Evolutionary conservation across 306 rosid species (phyloP).

Genomic region (Benincasa hispida): DNA sequence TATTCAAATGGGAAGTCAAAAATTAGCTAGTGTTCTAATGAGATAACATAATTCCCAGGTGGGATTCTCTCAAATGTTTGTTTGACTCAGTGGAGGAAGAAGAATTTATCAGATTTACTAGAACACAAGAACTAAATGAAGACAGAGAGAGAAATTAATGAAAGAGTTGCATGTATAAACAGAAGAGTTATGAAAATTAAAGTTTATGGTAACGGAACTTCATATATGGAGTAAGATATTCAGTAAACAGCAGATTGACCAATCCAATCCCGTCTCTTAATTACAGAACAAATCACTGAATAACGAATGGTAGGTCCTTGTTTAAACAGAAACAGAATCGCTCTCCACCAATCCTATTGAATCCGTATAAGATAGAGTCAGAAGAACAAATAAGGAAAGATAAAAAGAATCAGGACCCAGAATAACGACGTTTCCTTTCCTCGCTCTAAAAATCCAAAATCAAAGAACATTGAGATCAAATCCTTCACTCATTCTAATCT

Average conservation of each 20-base stretch:
- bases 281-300: not conserved
- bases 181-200: not conserved
- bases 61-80: not conserved
- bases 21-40: not conserved
- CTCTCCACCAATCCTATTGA: not conserved
- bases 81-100: not conserved
- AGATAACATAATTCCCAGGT: not conserved
- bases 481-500: not conserved
- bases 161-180: not conserved
- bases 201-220: not conserved
- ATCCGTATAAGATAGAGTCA: not conserved
- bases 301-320: not conserved
- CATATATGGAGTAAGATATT: not conserved
- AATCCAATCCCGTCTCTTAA: not conserved
- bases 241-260: not conserved
- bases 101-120: not conserved
- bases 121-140: not conserved
- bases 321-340: not conserved
- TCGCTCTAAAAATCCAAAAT: not conserved
- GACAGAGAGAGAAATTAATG: not conserved
- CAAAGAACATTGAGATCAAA: not conserved
- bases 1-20: not conserved
- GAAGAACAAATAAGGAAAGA: not conserved
- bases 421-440: not conserved
- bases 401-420: not conserved